A percentile compares a stretch with the other conserved stretches of the same genome.
Conservation (phyloP, 192 early-diverging fungal genomes). For the Dissophora globulifera region DNA sequence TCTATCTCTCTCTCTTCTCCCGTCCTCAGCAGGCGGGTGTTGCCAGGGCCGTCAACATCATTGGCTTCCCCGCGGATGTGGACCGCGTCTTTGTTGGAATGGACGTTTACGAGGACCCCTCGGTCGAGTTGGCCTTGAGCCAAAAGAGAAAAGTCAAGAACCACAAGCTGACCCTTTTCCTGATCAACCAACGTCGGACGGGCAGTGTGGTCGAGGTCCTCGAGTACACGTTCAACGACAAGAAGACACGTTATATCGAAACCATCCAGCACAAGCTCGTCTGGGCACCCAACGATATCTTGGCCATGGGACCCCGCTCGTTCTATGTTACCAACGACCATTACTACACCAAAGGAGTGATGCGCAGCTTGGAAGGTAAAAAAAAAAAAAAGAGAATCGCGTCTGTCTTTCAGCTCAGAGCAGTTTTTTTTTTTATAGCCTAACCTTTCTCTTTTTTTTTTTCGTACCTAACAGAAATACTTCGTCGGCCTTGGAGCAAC, state of each 20-base stretch:
- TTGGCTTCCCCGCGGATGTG: conserved; percentile 26
- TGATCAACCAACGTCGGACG: conserved; percentile 63
- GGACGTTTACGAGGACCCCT: conserved; percentile 55
- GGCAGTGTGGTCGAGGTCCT: conserved; percentile 62
- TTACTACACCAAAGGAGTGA: conserved; percentile 14
- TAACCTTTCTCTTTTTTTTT: neutral
- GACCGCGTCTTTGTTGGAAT: conserved; percentile 57
- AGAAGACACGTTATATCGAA: conserved; percentile 51
- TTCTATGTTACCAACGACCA: conserved; percentile 68
- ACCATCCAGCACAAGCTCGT: conserved; percentile 59
- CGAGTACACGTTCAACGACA: conserved; percentile 43
- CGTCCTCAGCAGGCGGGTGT: conserved; percentile 44
- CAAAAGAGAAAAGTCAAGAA: no score
- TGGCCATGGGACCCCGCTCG: conserved; percentile 55
- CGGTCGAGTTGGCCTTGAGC: conserved; percentile 11
- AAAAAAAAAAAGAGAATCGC: neutral
- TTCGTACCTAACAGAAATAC: neutral
- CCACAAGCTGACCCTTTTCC: conserved; percentile 57
- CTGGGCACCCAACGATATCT: conserved; percentile 59
- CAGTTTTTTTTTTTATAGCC: no score
- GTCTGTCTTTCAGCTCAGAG: no score
- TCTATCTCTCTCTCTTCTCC: neutral
- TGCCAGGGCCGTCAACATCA: conserved; percentile 39
- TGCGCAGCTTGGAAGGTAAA: conserved; percentile 51
- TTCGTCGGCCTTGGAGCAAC: neutral